A percentile compares a stretch with the other conserved stretches of the same genome.
Evolutionary conservation across 2,329 filamentous ascomycete species (phyloP).

Genomic region (Paraphoma chrysanthemicola): DNA sequence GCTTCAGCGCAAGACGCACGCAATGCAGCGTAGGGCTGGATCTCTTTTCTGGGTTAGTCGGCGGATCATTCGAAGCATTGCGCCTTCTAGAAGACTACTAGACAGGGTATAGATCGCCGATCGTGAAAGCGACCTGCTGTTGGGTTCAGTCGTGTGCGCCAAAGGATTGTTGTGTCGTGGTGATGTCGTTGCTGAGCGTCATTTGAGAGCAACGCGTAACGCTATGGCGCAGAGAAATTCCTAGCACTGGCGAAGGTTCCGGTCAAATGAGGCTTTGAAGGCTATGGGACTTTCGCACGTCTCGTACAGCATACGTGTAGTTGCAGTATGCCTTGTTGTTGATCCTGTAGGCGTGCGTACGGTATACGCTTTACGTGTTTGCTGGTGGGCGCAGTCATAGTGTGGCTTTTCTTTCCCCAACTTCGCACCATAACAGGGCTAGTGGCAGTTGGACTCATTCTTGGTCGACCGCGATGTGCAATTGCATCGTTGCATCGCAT

Average conservation of each 20-base stretch:
- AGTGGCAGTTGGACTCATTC: constrained; percentile 13
- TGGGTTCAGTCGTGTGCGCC: neutral
- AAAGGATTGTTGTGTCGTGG: neutral
- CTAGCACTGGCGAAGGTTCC: neutral
- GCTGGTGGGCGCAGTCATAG: constrained; percentile 1
- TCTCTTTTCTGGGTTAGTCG: constrained; percentile 12
- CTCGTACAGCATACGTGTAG: constrained; percentile 5
- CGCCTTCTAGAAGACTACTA: constrained; percentile 22
- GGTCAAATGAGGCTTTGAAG: neutral
- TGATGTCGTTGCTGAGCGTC: neutral
- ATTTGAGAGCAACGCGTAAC: constrained; percentile 2
- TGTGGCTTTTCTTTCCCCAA: constrained; percentile 5
- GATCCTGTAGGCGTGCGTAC: neutral
- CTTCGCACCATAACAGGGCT: neutral
- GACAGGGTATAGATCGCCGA: constrained; percentile 9
- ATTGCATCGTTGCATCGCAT: constrained; percentile 16
- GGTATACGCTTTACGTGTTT: neutral
- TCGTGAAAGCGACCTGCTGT: neutral
- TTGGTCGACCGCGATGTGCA: constrained; percentile 7
- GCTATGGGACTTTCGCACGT: neutral
- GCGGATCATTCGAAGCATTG: constrained; percentile 11
- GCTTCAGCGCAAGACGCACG: neutral
- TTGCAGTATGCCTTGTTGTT: constrained; percentile 2
- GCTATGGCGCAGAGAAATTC: constrained; percentile 6
- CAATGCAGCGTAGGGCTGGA: constrained; percentile 13